These are phyloP conservation scores for Sclerotinia borealis DNA, from an alignment of 2,329 filamentous ascomycete species.

Conservation along the genomic window DNA sequence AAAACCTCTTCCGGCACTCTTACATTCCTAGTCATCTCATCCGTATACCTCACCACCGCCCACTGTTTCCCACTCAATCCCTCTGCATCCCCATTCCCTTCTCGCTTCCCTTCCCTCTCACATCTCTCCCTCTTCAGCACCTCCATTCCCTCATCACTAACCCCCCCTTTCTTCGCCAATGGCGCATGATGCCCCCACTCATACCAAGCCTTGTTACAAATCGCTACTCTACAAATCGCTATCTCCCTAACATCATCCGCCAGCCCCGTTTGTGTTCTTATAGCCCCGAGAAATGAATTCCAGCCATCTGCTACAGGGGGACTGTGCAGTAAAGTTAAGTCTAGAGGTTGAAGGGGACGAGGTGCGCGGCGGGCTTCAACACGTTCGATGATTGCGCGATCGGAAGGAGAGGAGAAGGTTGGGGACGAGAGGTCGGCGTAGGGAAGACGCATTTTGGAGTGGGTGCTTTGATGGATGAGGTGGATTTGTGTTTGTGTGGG, in stretches of 20 bases:
- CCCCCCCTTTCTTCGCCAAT: conserved; percentile 34
- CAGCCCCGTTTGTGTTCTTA: conserved; percentile 49
- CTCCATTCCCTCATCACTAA: conserved; percentile 28
- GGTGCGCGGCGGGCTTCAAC: conserved; percentile 61
- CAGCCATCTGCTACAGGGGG: conserved; percentile 70
- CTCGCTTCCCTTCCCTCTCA: conserved; percentile 23
- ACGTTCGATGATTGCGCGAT: conserved; percentile 54
- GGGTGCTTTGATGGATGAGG: background rate
- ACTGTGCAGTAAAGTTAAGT: conserved; percentile 69
- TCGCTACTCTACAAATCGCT: conserved; percentile 74
- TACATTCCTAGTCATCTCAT: conserved; percentile 77
- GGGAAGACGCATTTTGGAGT: conserved; percentile 54
- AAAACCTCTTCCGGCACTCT: conserved; percentile 65
- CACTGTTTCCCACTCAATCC: conserved; percentile 54
- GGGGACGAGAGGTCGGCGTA: conserved; percentile 49
- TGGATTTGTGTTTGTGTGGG: background rate
- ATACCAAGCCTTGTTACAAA: conserved; percentile 76
- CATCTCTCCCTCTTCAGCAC: conserved; percentile 14
- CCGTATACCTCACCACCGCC: conserved; percentile 66
- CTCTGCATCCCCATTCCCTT: conserved; percentile 28
- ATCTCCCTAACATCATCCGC: conserved; percentile 61
- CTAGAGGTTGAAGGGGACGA: conserved; percentile 66
- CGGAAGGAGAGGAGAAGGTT: conserved; percentile 39
- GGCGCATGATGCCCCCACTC: conserved; percentile 79
- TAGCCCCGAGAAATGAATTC: conserved; percentile 62